Evolutionary conservation across 306 rosid genomes (phyloP), one percentile per base, ranked within the genome.

Genomic region (Oxytropis ochrocephala): DNA sequence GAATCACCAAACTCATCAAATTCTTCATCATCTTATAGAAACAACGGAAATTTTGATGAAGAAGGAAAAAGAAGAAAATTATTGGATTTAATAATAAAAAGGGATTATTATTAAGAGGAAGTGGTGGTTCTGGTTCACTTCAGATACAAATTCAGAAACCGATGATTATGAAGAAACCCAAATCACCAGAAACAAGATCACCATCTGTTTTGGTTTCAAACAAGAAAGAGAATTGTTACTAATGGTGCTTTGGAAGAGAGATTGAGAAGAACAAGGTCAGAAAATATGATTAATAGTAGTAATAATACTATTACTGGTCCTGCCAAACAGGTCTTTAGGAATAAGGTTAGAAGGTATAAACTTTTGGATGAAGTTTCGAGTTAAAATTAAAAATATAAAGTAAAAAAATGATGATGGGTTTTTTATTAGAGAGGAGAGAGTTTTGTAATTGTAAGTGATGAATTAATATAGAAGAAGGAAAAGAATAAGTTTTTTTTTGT

Each of bases 351-450:
- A 79, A 91, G 97, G 92, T 94, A 94, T 68, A 94, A 91, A 83
- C 97, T 91, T 78, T 75, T 94, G 77, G 99, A 94, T 52, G 97
- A 91, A 80, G 99, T 94, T 83, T 88, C 99, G 2, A 88, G 94
- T 80, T 91, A 73, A 69, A 58, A 41, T 18, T 1, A n/a, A 62
- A 39, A 3, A 19, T 1, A 27, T 0, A 57, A 11, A 7, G 12
- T 11, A 27, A 24, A 33, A 33, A 33, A 5, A 5, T 33, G 0
- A 5, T 5, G 38, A 7, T 33, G 8, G 1, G 35, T 9, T 10
- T 52, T 54, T 33, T n/a, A 32, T 5, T 38, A n/a, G 50, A 68
- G 12, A 80, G 36, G 33, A 69, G 50, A 54, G 62, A 4, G 43
- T 33, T 35, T 73, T 24, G 29, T 24, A 24, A 2, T 53, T 36